Percentiles rank a stretch among this genome's conserved stretches.
Evolutionary conservation across 2,329 filamentous ascomycete genomes (phyloP).

Genomic region (Pseudocercospora ulei): DNA sequence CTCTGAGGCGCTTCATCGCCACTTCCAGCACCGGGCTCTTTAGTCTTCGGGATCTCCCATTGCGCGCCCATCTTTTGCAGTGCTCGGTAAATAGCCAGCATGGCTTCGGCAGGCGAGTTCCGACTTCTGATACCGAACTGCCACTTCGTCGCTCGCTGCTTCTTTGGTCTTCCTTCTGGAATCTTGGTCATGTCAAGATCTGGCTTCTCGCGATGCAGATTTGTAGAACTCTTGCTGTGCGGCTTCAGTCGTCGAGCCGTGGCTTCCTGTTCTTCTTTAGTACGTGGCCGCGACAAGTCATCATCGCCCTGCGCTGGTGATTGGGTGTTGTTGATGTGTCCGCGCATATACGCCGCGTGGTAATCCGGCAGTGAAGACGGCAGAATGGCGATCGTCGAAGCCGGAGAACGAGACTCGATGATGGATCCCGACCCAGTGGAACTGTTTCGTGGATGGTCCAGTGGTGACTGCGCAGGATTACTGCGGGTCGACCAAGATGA

Average conservation of each 20-base stretch:
- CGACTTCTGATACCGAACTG: conserved; percentile 94
- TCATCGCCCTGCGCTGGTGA: conserved; percentile 25
- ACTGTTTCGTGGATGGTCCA: conserved; percentile 40
- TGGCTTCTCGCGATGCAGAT: conserved; percentile 38
- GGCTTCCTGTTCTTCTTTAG: conserved; percentile 63
- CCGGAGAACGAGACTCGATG: conserved; percentile 37
- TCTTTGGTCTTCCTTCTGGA: conserved; percentile 49
- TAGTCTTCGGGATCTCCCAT: conserved; percentile 55
- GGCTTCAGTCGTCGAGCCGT: conserved; percentile 73
- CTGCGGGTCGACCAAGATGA: conserved; percentile 22
- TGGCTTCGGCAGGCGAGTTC: conserved; percentile 86
- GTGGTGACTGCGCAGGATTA: conserved; percentile 11
- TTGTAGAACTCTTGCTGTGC: conserved; percentile 56
- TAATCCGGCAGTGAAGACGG: conserved; percentile 85
- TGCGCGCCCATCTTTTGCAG: conserved; percentile 77
- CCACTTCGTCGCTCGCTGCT: conserved; percentile 77
- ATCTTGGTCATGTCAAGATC: conserved; percentile 46
- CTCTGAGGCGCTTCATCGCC: conserved; percentile 29
- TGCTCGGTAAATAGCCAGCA: conserved; percentile 90
- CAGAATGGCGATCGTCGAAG: conserved; percentile 80
- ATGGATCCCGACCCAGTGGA: conserved; percentile 38
- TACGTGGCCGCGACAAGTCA: conserved; percentile 35
- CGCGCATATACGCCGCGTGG: conserved; percentile 82
- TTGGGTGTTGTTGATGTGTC: conserved; percentile 39
- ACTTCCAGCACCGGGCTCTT: conserved; percentile 34